These are phyloP conservation scores for Fraxinus albicans DNA, from an alignment of 305 asterid genomes.

Conservation along the genomic window DNA sequence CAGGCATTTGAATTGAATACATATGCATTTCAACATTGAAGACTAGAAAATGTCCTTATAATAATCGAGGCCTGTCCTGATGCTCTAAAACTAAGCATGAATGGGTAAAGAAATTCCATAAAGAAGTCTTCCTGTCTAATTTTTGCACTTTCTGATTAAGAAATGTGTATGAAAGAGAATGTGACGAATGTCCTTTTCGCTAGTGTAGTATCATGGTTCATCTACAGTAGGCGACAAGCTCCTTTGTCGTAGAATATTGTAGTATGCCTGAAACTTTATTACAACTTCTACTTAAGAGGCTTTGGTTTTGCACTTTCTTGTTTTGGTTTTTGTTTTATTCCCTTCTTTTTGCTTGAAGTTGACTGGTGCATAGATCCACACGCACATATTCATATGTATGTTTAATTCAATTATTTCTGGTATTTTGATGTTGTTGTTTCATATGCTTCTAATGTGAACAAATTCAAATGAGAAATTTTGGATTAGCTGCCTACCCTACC, in stretches of 20 bases:
- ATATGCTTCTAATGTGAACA: not conserved
- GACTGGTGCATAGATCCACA: not conserved
- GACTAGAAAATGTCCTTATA: not conserved
- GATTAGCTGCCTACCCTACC: not conserved
- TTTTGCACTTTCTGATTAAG: not conserved
- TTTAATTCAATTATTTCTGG: not conserved
- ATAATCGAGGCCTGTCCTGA: constrained; percentile 7
- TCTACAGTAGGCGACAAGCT: not conserved
- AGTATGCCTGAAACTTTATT: not conserved
- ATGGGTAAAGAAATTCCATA: not conserved
- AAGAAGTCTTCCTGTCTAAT: not conserved
- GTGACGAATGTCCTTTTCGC: not conserved
- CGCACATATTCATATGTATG: not conserved
- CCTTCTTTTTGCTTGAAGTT: not conserved
- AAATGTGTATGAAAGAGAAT: not conserved
- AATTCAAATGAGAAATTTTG: constrained; percentile 10
- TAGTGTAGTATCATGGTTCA: not conserved
- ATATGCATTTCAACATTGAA: not conserved
- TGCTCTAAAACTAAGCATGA: constrained; percentile 2
- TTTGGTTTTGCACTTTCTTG: not conserved
- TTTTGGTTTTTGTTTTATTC: not conserved
- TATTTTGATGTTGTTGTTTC: not conserved
- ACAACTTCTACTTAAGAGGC: not conserved
- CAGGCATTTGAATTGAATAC: not conserved
- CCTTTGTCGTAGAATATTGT: not conserved